phyloP scores from a whole-genome alignment of 331 rosid genomes.

The Phaseolus coccineus region DNA sequence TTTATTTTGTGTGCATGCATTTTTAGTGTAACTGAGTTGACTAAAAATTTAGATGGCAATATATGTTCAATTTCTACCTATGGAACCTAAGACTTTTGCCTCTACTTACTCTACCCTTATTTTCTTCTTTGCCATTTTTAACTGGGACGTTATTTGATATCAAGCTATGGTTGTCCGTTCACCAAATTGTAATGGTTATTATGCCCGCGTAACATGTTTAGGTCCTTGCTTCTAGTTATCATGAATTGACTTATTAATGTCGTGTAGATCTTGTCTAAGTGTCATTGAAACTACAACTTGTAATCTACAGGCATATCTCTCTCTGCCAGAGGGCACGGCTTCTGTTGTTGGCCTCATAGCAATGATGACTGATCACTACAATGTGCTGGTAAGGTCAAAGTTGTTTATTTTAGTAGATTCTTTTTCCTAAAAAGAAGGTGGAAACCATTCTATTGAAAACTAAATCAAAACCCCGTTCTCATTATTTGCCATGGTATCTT shows the following conservation, averaged over 20 bases:
- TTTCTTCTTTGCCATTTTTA: neutral
- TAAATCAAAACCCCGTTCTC: neutral
- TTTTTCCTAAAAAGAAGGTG: slow-evolving; percentile 1
- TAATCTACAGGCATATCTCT: slow-evolving; percentile 77
- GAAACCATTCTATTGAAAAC: neutral
- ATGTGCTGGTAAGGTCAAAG: slow-evolving; percentile 67
- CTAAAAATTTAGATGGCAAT: neutral
- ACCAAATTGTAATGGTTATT: slow-evolving; percentile 15
- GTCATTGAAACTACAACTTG: slow-evolving; percentile 23
- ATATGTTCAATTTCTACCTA: neutral
- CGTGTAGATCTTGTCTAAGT: slow-evolving; percentile 37
- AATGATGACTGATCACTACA: slow-evolving; percentile 92
- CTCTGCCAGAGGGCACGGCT: slow-evolving; percentile 90
- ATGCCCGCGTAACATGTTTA: neutral
- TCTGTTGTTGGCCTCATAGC: slow-evolving; percentile 85
- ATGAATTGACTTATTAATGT: slow-evolving; percentile 30
- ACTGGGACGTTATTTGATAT: slow-evolving; percentile 5
- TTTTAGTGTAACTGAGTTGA: slow-evolving; percentile 19
- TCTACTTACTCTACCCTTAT: neutral
- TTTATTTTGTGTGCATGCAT: neutral
- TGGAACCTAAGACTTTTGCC: slow-evolving; percentile 17
- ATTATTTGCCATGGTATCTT: slow-evolving; percentile 22
- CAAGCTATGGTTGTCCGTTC: neutral
- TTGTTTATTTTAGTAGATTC: neutral
- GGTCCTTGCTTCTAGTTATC: slow-evolving; percentile 8